These are phyloP conservation scores for Dactylonectria estremocensis DNA, from an alignment of 2,329 filamentous ascomycete genomes.

Conservation along the genomic window DNA sequence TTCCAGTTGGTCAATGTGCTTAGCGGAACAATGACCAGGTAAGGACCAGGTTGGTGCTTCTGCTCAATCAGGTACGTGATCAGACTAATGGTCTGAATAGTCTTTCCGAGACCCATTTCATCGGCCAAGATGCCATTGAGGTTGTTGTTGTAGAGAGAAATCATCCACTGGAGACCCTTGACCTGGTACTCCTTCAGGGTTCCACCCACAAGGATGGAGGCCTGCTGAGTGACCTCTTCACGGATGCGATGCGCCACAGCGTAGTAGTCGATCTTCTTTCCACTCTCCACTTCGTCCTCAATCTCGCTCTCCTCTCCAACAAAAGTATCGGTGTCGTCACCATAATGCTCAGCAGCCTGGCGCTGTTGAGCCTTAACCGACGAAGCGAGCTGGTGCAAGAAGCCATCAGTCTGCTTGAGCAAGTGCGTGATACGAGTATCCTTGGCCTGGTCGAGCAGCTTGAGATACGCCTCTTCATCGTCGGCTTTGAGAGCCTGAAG, in stretches of 20 bases:
- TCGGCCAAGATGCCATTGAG: conserved; percentile 98
- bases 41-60: conserved; percentile 93
- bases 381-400: conserved; percentile 93
- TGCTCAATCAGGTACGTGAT: conserved; percentile 97
- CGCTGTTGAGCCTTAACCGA: conserved; percentile 97
- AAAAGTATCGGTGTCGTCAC: conserved; percentile 67
- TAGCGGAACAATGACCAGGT: conserved; percentile 95
- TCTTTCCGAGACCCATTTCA: conserved; percentile 99
- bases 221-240: conserved; percentile 89
- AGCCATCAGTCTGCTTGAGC: conserved; percentile 96
- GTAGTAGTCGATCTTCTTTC: conserved; percentile 96
- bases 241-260: conserved; percentile 96
- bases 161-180: conserved; percentile 99
- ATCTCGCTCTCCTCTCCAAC: conserved; percentile 77
- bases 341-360: conserved; percentile 84
- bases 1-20: conserved; percentile 99
- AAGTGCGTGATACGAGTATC: conserved; percentile 99
- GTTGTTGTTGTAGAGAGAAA: conserved; percentile 99
- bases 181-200: conserved; percentile 97
- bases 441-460: conserved; percentile 97
- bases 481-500: conserved; percentile 98
- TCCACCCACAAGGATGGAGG: conserved; percentile 90
- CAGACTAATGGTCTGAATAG: conserved; percentile 98
- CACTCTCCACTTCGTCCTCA: conserved; percentile 78
- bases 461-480: conserved; percentile 99